Evolutionary conservation across 225 moss, liverwort and hornwort genomes (phyloP), one percentile per base, ranked within the genome.

Genomic region (Sphagnum tenellum): DNA sequence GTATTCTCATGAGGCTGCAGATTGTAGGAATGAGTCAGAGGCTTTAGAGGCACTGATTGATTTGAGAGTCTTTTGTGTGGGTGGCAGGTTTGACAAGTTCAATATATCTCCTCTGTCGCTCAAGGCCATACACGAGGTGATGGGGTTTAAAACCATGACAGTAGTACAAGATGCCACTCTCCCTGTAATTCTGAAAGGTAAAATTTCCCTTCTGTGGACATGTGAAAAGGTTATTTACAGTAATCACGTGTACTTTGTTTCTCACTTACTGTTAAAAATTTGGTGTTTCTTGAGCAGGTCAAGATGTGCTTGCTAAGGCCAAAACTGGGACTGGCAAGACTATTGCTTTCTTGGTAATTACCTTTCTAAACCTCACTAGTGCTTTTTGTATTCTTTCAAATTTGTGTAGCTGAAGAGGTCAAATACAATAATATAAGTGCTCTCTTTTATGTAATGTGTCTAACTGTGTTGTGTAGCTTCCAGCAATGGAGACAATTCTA

Each of bases 321-420:
- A 98, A 93, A 73, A 98, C 96, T 3, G 96, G 96, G 49, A 98
- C 96, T 57, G 96, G 96, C 67, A 98, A 98, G 80, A 98, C 96
- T 70, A 86, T 98, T 73, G 96, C 96, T 56, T 98, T 98, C 75
- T 67, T 98, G 82, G 94, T 94, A 86, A 29, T 29, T 65, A 11
- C 7, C 5, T 50, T 46, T 52, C 3, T 29, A 29, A 29, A 29
- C 29, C 29, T 29, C 29, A 29, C 29, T 29, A 29, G 29, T 29
- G 29, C 29, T 29, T 29, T 29, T 29, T 29, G 29, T 1, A 29
- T 29, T 29, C 29, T 29, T 29, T 29, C 29, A 29, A 29, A 29
- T 29, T 29, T 29, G 29, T 29, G 29, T 29, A 29, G 29, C 29
- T 29, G 29, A 29, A 29, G 29, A 0, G 29, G 29, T 29, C 29